These are phyloP conservation scores for Botrytis porri DNA, from an alignment of 2,329 filamentous ascomycete species.

Conservation along the genomic window DNA sequence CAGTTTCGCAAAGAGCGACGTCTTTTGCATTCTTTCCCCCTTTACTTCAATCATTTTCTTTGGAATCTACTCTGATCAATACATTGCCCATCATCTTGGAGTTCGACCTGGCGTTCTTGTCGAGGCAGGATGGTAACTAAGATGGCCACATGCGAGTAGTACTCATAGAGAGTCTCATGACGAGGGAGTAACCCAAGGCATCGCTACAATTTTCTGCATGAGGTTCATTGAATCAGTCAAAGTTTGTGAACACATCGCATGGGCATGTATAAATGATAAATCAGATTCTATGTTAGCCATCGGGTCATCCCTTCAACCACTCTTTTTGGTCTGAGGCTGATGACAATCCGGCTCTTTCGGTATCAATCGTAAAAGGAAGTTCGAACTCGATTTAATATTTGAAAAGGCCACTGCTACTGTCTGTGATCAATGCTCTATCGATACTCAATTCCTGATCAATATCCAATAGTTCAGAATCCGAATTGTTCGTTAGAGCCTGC, in stretches of 20 bases:
- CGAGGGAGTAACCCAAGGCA: not conserved
- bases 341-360: not conserved
- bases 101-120: not conserved
- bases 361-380: not conserved
- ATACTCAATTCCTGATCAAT: not conserved
- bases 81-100: not conserved
- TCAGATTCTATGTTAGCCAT: not conserved
- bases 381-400: not conserved
- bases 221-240: slow-evolving; percentile 24
- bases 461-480: not conserved
- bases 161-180: slow-evolving; percentile 20
- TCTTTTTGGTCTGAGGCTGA: not conserved
- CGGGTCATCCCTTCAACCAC: not conserved
- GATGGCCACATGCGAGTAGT: slow-evolving; percentile 25
- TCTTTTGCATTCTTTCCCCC: not conserved
- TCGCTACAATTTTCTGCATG: slow-evolving; percentile 19
- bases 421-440: not conserved
- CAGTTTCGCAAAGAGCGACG: not conserved
- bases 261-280: not conserved
- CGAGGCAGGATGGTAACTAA: slow-evolving; percentile 21
- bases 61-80: not conserved
- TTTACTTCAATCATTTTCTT: too few relatives aligned
- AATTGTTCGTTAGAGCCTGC: not conserved
- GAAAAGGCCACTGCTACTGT: not conserved
- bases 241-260: not conserved